Evolutionary conservation across 768 basidiomycete species (phyloP).

Genomic region (Rubroboletus satanas): DNA sequence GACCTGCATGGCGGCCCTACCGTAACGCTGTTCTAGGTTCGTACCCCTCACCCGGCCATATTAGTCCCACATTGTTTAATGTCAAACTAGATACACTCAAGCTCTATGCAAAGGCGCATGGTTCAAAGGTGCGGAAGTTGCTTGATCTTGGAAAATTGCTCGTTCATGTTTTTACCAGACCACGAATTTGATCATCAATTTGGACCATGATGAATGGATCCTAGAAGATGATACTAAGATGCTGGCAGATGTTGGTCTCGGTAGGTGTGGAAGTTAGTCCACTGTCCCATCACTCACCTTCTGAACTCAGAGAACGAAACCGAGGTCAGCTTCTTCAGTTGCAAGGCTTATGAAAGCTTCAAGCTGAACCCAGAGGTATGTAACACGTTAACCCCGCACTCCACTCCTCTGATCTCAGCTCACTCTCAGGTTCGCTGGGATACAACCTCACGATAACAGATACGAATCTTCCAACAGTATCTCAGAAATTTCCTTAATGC

Average conservation of each 20-base stretch:
- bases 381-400: conserved; percentile 24
- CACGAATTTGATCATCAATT: conserved; percentile 95
- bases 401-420: background rate
- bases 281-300: background rate
- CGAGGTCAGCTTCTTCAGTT: conserved; percentile 89
- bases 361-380: conserved; percentile 71
- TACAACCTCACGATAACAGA: conserved; percentile 8
- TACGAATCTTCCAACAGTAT: background rate
- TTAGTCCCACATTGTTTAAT: background rate
- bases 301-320: conserved; percentile 80
- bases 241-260: conserved; percentile 71
- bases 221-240: conserved; percentile 60
- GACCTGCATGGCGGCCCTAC: conserved; percentile 88
- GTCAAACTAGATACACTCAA: conserved; percentile 78
- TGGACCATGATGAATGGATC: conserved; percentile 95
- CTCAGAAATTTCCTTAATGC: conserved; percentile 13
- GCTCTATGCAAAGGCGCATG: conserved; percentile 91
- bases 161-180: conserved; percentile 50
- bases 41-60: background rate
- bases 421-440: conserved; percentile 30
- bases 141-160: background rate
- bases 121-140: conserved; percentile 65
- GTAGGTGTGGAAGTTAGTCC: conserved; percentile 44
- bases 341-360: conserved; percentile 73
- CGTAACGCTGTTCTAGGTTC: conserved; percentile 65